A percentile compares a stretch with the other conserved stretches of the same genome.
Conservation (phyloP, 139 green algal genomes). For the Asterochloris sp. region DNA sequence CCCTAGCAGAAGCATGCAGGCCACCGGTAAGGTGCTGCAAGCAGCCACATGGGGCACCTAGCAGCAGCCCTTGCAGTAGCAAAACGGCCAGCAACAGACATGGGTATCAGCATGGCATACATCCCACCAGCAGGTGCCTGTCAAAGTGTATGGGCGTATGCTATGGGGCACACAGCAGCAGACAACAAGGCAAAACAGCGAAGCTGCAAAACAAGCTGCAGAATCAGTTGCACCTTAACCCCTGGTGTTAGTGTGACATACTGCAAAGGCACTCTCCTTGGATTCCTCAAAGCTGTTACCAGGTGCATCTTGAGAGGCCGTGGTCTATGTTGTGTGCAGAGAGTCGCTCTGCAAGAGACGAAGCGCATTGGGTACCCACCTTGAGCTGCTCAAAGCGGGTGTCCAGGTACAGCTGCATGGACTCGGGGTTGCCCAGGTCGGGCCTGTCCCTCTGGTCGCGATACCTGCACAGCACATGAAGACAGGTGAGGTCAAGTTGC, state of each 20-base stretch:
- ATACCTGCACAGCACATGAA: constrained; percentile 37
- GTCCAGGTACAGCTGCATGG: constrained; percentile 91
- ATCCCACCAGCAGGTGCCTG: no score
- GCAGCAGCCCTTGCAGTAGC: not conserved
- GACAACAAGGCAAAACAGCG: no score
- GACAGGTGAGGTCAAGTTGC: not conserved
- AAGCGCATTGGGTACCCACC: constrained; percentile 36
- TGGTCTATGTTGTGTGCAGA: not conserved
- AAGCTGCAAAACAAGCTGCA: no score
- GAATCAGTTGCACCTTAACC: no score
- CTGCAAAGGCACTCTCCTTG: no score
- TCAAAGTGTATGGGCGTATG: no score
- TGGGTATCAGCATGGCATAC: not conserved
- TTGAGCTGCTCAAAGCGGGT: constrained; percentile 98
- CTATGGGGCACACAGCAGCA: no score
- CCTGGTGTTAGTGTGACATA: no score
- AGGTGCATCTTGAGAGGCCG: not conserved
- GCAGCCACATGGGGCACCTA: not conserved
- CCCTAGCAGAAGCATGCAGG: no score
- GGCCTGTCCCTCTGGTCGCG: constrained; percentile 84
- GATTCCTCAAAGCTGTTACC: not conserved
- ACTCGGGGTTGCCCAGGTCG: constrained; percentile 86
- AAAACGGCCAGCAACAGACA: not conserved
- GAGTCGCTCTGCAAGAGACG: not conserved
- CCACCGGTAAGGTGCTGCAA: not conserved